Evolutionary conservation across 176 grass and related monocot genomes (phyloP), one percentile per base, ranked within the genome.

Genomic region (Guadua angustifolia): DNA sequence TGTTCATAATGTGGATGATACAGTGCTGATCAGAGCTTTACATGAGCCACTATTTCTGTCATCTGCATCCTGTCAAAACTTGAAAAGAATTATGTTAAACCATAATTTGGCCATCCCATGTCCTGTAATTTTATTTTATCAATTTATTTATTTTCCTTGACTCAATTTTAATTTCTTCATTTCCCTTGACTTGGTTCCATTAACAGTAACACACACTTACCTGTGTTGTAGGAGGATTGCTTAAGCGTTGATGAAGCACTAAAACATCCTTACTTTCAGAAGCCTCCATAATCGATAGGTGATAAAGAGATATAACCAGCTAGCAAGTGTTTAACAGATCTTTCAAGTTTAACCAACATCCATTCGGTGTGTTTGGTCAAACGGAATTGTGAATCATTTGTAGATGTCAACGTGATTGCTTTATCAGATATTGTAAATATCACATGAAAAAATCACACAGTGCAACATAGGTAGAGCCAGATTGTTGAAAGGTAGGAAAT

Each of bases 261-360:
- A 55, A 90, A 62, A 59, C 96, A 98, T 85, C 91, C 96, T 57
- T 98, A 98, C 62, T 98, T 98, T 78, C 85, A 95, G 81, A 78
- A 85, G 73, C 61, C 78, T 47, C 74, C 29, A 2, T 86, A 86
- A 77, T 29, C 22, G 16, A 29, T 29, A 29, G 29, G 29, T 29
- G 29, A 29, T 29, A 29, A 29, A 29, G 1, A 29, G 29, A 29
- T 29, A 29, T 29, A 29, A 29, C 29, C 29, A 29, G 29, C 29
- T 29, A 29, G 29, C 29, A 29, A 29, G 29, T 29, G 29, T 29
- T 29, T 29, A 29, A 29, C 29, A 29, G 29, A 29, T 29, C 29
- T 29, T 29, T 29, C 29, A 29, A 29, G 29, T 29, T 29, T 29
- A 29, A 29, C 29, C 29, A 29, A 29, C 29, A 29, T 29, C 29